A percentile compares a stretch with the other conserved stretches of the same genome.
phyloP scores from a whole-genome alignment of 163 green algal species.

The Scenedesmus sp. region DNA sequence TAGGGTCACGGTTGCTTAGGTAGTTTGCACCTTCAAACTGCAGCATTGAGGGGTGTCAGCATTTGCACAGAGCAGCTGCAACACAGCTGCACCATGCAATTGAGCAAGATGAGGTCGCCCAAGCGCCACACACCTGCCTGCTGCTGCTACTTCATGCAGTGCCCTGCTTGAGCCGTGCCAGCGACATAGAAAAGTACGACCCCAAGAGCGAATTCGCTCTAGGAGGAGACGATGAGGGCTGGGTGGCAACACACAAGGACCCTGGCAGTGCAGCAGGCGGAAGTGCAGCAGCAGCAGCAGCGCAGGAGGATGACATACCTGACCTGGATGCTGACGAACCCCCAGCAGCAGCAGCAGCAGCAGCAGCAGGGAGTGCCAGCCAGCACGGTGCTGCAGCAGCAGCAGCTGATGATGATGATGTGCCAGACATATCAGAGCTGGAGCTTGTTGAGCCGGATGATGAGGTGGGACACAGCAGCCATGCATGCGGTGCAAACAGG shows the following conservation, averaged over 20 bases:
- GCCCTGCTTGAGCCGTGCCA: slow-evolving; percentile 82
- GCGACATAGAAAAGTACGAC: slow-evolving; percentile 73
- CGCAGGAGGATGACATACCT: slow-evolving; percentile 22
- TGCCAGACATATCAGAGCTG: slow-evolving; percentile 85
- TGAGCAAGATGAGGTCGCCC: too few species aligned
- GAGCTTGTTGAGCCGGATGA: slow-evolving; percentile 81
- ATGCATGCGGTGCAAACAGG: too few species aligned
- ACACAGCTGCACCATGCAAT: neutral
- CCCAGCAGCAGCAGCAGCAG: slow-evolving; percentile 23
- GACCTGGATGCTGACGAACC: slow-evolving; percentile 46
- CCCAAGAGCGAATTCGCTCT: slow-evolving; percentile 73
- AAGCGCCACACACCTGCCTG: neutral
- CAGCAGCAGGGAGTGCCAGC: slow-evolving; percentile 5
- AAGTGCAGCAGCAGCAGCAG: slow-evolving; percentile 33
- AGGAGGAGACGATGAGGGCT: slow-evolving; percentile 77
- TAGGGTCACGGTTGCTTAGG: neutral
- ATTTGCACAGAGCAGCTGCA: neutral
- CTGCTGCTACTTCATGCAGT: slow-evolving; percentile 66
- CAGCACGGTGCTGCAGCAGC: neutral
- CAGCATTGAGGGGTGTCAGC: neutral
- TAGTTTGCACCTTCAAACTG: neutral
- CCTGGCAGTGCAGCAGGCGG: slow-evolving; percentile 30
- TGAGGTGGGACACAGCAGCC: slow-evolving; percentile 56
- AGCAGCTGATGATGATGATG: slow-evolving; percentile 68
- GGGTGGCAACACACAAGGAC: slow-evolving; percentile 77